Base-by-base conservation (phyloP, 2,329 filamentous ascomycete species). In the Clarireedia hainanense region DNA sequence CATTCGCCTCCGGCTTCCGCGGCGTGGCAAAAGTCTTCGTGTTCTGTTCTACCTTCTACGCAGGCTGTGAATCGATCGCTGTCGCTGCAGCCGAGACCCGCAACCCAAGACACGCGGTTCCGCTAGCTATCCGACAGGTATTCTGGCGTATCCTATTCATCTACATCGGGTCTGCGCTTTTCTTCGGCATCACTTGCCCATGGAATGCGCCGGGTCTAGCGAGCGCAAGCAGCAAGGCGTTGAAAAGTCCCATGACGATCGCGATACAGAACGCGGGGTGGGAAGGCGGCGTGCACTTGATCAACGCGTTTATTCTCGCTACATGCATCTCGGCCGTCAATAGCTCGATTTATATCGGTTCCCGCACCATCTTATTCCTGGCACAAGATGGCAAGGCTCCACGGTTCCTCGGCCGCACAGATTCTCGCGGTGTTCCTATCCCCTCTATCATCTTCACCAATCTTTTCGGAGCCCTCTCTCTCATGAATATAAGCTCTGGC, bases 141-240 rank as follows among this genome's bases (percentile, higher is more conserved):
- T 95, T 95, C 71, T 96, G 91, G 91, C 85, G 91, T 65, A 95
- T 95, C 66, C 82, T 85, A 4, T 78, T 94, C n/a, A 58, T 96
- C 74, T 96, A 95, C 73, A 78, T 96, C 74, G 85, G 85, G 37
- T 80, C 79, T 7, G 86, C 85, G 34, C 81, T 90, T 67, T 89
- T 89, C 73, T 88, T 87, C 57, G 85, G 87, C 7, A 75, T 92
- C 2, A 86, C 86, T 0, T 88, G 86, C 61, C 86, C 86, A 0
- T 82, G 84, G 58, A 81, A 90, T 61, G 81, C 84, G 0, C 71
- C 77, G 3, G 80, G 79, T 1, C 76, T 91, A 0, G 75, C 87
- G 42, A 81, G 80, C 27, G 81, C 80, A 4, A 70, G 69, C 3
- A 83, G 80, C 55, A 80, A 84, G 56, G 84, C 85, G 0, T 75